phyloP scores from a whole-genome alignment of 2,329 filamentous ascomycete species.

The Aspergillus japonicus region DNA sequence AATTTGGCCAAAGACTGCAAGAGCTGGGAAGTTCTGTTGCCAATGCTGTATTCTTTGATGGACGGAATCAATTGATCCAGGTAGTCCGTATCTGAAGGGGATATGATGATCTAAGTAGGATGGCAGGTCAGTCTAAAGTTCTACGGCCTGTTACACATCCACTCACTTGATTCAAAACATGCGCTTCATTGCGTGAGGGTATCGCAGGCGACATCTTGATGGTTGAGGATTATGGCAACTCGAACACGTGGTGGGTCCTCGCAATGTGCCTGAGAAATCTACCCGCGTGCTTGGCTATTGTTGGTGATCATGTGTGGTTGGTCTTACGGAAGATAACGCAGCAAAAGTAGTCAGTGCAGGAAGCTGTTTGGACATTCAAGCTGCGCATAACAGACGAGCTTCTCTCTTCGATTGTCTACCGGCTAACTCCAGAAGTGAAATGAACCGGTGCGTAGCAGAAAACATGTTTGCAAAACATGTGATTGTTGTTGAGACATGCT shows the following conservation, averaged over 20 bases:
- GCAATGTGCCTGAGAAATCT: background rate
- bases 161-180: conserved; percentile 42
- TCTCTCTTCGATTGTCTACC: no score
- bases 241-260: background rate
- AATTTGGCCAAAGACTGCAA: conserved; percentile 78
- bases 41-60: conserved; percentile 81
- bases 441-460: no score
- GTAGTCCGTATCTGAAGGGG: conserved; percentile 88
- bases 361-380: no score
- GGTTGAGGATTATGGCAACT: background rate
- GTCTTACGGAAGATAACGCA: no score
- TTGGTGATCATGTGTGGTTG: background rate
- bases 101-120: conserved; percentile 74
- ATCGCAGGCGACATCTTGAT: conserved; percentile 36
- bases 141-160: background rate
- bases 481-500: no score
- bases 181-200: conserved; percentile 36
- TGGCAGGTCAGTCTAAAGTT: conserved; percentile 12
- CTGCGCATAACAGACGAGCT: background rate
- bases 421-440: no score
- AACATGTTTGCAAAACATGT: no score
- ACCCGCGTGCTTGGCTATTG: background rate
- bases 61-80: conserved; percentile 93
- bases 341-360: no score
- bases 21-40: conserved; percentile 70